Base-by-base conservation (phyloP, 148 eudicot species). In the Rhododendron henanense region DNA sequence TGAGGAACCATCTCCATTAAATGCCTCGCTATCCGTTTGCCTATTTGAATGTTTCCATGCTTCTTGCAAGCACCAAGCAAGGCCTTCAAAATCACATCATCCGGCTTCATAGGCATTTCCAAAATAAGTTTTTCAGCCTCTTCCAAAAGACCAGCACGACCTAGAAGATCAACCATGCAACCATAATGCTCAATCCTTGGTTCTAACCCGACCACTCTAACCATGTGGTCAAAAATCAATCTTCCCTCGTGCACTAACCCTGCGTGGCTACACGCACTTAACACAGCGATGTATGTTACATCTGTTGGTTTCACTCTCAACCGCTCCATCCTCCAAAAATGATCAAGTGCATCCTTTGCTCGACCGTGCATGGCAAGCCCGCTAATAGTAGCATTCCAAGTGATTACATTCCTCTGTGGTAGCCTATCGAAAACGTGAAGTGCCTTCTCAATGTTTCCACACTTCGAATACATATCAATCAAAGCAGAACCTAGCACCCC, bases 401-500 rank as follows among this genome's bases (percentile, higher is more conserved):
- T 87, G 57, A 90, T 87, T 0, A 90, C 90, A 88, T 79, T 93
- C 85, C 81, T 91, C 16, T 84, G 84, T 4, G 90, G 85, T 35
- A 92, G 78, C 57, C 87, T 69, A 78, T 87, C 81, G 44, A 93
- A 95, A 61, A 92, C 83, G 65, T 90, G 91, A 33, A 91, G 84
- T 39, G 93, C 94, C 88, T 92, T 90, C 79, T 88, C 92, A 81
- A 94, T 87, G 86, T 86, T 90, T 57, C 98, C 98, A 87, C 94
- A 94, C 89, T 92, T 94, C 1, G 92, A 91, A 82, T 94, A 93
- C 96, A 94, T 91, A 88, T 94, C 96, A 81, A 94, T 80, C 81
- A 93, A 84, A 47, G 98, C 96, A 83, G 94, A 91, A 59, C 91
- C 94, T 44, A 92, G 90, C 48, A 85, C 90, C 79, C 82, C 90